phyloP scores from a whole-genome alignment of 495 filamentous ascomycete genomes.

The Xylaria venustula region DNA sequence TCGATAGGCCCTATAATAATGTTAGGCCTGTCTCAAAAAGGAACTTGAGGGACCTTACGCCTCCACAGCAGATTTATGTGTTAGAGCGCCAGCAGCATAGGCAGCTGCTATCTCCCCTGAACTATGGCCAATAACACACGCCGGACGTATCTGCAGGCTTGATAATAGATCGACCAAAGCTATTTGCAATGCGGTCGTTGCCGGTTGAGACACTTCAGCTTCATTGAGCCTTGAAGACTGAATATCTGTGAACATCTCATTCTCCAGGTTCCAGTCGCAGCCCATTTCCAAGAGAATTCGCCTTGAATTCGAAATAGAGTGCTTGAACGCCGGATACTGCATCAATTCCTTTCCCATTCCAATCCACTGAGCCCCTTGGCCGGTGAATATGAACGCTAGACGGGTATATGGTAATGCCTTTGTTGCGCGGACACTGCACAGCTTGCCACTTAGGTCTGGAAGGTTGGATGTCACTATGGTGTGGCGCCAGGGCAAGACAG shows the following conservation, averaged over 20 bases:
- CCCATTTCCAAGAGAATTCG: slow-evolving; percentile 27
- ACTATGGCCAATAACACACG: slow-evolving; percentile 15
- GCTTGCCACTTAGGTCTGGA: slow-evolving; percentile 20
- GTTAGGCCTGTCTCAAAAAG: not conserved
- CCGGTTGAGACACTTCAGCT: slow-evolving; percentile 27
- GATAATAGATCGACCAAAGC: slow-evolving; percentile 51
- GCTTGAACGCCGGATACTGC: slow-evolving; percentile 22
- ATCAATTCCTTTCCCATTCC: slow-evolving; percentile 54
- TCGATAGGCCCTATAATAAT: not conserved
- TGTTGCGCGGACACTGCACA: slow-evolving; percentile 19
- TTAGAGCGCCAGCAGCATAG: slow-evolving; percentile 10
- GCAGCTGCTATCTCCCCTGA: slow-evolving; percentile 28
- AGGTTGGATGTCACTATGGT: slow-evolving; percentile 29
- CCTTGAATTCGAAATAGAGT: slow-evolving; percentile 32
- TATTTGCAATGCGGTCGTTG: slow-evolving; percentile 40
- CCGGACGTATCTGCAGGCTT: slow-evolving; percentile 45
- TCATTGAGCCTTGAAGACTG: slow-evolving; percentile 23
- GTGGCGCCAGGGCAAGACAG: slow-evolving; percentile 33
- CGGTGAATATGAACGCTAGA: slow-evolving; percentile 40
- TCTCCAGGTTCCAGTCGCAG: slow-evolving; percentile 32
- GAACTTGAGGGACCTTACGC: slow-evolving; percentile 23
- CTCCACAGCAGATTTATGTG: slow-evolving; percentile 9
- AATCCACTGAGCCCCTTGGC: slow-evolving; percentile 48
- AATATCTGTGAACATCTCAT: slow-evolving; percentile 25
- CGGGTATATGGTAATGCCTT: slow-evolving; percentile 20